These are phyloP conservation scores for Pleodorina starrii DNA, from an alignment of 139 green algal genomes.

Conservation along the genomic window DNA sequence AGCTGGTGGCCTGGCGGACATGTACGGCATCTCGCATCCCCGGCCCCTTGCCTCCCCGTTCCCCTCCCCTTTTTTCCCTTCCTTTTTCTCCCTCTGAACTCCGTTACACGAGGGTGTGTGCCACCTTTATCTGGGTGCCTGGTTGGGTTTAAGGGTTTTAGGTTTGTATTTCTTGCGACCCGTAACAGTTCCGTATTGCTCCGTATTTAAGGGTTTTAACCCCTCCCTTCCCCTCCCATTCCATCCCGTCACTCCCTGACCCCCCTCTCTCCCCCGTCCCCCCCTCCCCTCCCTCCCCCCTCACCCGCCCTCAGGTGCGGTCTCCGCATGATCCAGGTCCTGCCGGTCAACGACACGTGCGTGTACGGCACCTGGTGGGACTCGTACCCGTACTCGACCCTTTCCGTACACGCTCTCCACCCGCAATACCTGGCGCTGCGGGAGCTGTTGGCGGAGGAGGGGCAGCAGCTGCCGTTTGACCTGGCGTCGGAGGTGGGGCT, in stretches of 20 bases:
- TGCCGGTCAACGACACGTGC: slow-evolving; percentile 96
- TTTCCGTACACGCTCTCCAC: slow-evolving; percentile 95
- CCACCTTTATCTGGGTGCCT: no score
- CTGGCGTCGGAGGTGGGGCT: slow-evolving; percentile 51
- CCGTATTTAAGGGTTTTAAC: background rate
- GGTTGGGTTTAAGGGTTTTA: no score
- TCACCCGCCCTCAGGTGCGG: slow-evolving; percentile 50
- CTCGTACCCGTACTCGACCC: slow-evolving; percentile 95
- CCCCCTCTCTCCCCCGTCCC: background rate
- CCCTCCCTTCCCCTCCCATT: background rate
- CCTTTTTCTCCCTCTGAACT: background rate
- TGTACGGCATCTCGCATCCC: background rate
- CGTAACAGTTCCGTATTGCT: background rate
- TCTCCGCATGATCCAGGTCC: slow-evolving; percentile 88
- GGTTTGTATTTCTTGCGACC: no score
- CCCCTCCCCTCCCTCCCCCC: background rate
- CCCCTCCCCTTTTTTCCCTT: background rate
- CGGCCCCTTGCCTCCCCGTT: background rate
- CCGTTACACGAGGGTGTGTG: no score
- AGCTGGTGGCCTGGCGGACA: slow-evolving; percentile 83
- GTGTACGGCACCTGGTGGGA: slow-evolving; percentile 95
- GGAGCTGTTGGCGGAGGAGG: slow-evolving; percentile 43
- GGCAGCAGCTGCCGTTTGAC: slow-evolving; percentile 61
- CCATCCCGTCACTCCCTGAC: background rate
- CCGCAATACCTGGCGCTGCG: slow-evolving; percentile 76